Conservation (phyloP, 2,329 filamentous ascomycete genomes). For the Talaromyces amestolkiae region DNA sequence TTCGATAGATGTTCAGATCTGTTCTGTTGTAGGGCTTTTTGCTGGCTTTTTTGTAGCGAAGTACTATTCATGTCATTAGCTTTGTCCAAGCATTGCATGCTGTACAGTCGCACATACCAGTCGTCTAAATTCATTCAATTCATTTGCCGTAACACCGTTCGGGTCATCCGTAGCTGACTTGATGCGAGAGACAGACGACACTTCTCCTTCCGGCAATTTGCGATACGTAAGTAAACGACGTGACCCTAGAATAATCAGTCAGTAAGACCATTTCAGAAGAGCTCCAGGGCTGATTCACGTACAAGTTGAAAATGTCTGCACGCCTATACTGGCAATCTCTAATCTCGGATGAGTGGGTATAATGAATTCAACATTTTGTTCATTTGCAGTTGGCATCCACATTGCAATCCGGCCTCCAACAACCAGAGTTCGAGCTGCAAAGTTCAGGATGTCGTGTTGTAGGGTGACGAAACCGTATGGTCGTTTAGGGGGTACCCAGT, state of each 20-base stretch:
- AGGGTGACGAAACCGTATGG: constrained; percentile 90
- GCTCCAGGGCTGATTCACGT: constrained; percentile 28
- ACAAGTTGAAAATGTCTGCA: constrained; percentile 90
- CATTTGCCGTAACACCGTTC: constrained; percentile 57
- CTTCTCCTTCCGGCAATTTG: constrained; percentile 59
- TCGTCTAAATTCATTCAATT: constrained; percentile 66
- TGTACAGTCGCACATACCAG: constrained; percentile 33
- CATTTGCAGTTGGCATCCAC: constrained; percentile 94
- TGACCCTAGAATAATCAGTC: constrained; percentile 61
- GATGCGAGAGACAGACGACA: constrained; percentile 31
- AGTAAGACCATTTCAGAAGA: neutral
- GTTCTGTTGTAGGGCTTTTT: neutral
- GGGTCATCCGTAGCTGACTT: constrained; percentile 35
- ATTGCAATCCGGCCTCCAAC: constrained; percentile 78
- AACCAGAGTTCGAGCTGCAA: constrained; percentile 73
- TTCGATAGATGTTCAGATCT: neutral
- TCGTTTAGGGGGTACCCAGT: constrained; percentile 82
- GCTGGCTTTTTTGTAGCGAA: neutral
- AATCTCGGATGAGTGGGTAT: constrained; percentile 75
- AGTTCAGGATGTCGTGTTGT: constrained; percentile 83
- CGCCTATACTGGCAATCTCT: constrained; percentile 70
- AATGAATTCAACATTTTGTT: constrained; percentile 70
- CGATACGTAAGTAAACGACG: constrained; percentile 83
- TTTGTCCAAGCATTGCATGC: neutral
- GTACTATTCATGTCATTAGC: constrained; percentile 4